A percentile compares a stretch with the other conserved stretches of the same genome.
These are phyloP conservation scores for Luvunga scandens DNA, from an alignment of 345 rosid genomes.

Conservation along the genomic window DNA sequence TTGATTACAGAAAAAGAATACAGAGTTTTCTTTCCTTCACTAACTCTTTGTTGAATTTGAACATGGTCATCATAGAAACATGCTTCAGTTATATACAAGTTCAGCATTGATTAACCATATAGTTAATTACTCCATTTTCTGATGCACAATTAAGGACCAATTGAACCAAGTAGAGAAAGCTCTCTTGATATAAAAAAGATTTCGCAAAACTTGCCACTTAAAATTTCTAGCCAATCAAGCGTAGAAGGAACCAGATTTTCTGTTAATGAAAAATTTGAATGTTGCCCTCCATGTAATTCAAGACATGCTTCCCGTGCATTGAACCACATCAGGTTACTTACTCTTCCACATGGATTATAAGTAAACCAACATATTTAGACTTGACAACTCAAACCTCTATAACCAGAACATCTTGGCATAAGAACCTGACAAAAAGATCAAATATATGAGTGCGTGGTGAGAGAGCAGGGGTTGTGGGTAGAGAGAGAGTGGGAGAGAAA, in stretches of 20 bases:
- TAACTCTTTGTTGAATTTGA: not conserved
- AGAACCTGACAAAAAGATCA: not conserved
- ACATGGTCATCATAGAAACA: not conserved
- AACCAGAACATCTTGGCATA: not conserved
- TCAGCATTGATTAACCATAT: not conserved
- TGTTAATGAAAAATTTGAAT: not conserved
- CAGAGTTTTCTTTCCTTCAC: not conserved
- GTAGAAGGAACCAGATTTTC: not conserved
- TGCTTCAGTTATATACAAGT: not conserved
- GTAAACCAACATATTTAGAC: not conserved
- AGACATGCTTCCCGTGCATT: not conserved
- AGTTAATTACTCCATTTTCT: not conserved
- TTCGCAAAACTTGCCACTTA: not conserved
- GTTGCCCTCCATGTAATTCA: not conserved
- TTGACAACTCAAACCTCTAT: not conserved
- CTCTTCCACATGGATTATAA: not conserved
- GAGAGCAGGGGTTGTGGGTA: not conserved
- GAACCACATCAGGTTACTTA: not conserved
- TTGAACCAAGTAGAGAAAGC: not conserved
- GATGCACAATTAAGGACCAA: not conserved
- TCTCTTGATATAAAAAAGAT: not conserved
- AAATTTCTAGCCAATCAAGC: not conserved
- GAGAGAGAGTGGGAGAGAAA: not conserved
- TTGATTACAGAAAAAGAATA: not conserved
- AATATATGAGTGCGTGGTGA: not conserved